Evolutionary conservation across 805 yeast genomes (phyloP).

Genomic region (Lipomyces orientalis): DNA sequence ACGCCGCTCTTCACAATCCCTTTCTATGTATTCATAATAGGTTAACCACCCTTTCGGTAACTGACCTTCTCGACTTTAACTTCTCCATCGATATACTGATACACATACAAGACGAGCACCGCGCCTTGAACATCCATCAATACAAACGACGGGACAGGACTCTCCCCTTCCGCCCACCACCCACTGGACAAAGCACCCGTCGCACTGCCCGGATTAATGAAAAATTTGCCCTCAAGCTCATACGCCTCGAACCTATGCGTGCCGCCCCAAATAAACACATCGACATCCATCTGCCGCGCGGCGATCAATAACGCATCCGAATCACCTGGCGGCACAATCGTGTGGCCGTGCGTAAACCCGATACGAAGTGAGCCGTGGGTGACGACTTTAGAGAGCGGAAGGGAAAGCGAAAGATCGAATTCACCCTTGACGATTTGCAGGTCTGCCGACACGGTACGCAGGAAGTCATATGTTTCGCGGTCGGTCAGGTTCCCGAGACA

Average conservation of each 20-base stretch:
- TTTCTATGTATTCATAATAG: not conserved
- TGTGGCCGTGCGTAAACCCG: constrained; percentile 85
- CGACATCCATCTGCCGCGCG: constrained; percentile 92
- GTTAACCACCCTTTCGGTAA: constrained; percentile 55
- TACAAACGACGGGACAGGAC: constrained; percentile 83
- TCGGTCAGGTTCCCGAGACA: constrained; percentile 84
- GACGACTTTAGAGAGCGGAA: constrained; percentile 70
- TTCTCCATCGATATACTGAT: constrained; percentile 78
- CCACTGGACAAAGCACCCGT: constrained; percentile 85
- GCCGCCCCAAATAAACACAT: constrained; percentile 90
- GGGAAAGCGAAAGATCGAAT: constrained; percentile 55
- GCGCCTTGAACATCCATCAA: constrained; percentile 82
- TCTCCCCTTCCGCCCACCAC: constrained; percentile 61
- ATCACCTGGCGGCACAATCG: constrained; percentile 82
- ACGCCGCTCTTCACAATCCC: not conserved
- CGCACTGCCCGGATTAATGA: constrained; percentile 96
- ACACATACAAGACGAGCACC: constrained; percentile 80
- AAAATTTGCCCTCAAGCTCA: constrained; percentile 88
- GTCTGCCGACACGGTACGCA: constrained; percentile 71
- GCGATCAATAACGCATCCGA: constrained; percentile 80
- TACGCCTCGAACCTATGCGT: constrained; percentile 93
- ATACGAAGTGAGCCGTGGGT: constrained; percentile 73
- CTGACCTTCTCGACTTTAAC: constrained; percentile 89
- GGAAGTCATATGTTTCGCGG: constrained; percentile 63
- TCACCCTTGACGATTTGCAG: constrained; percentile 83